Base-by-base conservation (phyloP, 2,329 filamentous ascomycete genomes). In the Neurospora crassa region DNA sequence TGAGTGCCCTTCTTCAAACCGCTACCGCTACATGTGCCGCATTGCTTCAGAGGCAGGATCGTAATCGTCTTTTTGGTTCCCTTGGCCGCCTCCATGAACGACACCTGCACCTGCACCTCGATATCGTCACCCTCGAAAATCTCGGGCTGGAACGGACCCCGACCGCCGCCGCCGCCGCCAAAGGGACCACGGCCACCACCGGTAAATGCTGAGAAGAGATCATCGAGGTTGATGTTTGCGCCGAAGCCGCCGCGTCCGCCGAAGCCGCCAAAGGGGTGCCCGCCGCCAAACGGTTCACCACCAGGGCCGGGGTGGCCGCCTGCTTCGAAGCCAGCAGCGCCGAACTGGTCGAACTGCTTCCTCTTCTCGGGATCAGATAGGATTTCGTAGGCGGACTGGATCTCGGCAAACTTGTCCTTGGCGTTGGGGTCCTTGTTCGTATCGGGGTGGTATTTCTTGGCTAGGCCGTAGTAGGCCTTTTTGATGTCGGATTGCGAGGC, bases 361-460 rank as follows among this genome's bases (percentile, higher is more conserved):
- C 91, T 92, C 87, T 98, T 99, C 82, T 97, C 91, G 4, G 94
- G 87, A 79, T 99, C 96, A 67, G 93, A 96, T 8, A 99, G 85
- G 59, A 97, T 86, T 81, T 99, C 96, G 82, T 99, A 99, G 34
- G 96, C 93, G 41, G 92, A 89, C 81, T 99, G 96, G 70, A 96
- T 93, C 76, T 97, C 95, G 74, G 91, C 88, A 78, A 99, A 99
- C 78, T 92, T 95, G 77, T 98, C 96, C 80, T 98, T 98, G 43
- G 96, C 94, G n/a, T 85, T 87, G 2, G 92, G 81, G 76, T 98
- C 96, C 81, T 98, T 98, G 85, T 98, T 99, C 43, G 96, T 98
- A 80, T 99, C 96, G 10, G 96, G 96, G 78, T 99, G 96, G 80
- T 89, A 99, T 79, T 98, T 99, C 82, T 99, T 99, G 24, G 96